A percentile compares a stretch with the other conserved stretches of the same genome.
phyloP scores from a whole-genome alignment of 2,329 filamentous ascomycete species.

The Macrophomina tecta region DNA sequence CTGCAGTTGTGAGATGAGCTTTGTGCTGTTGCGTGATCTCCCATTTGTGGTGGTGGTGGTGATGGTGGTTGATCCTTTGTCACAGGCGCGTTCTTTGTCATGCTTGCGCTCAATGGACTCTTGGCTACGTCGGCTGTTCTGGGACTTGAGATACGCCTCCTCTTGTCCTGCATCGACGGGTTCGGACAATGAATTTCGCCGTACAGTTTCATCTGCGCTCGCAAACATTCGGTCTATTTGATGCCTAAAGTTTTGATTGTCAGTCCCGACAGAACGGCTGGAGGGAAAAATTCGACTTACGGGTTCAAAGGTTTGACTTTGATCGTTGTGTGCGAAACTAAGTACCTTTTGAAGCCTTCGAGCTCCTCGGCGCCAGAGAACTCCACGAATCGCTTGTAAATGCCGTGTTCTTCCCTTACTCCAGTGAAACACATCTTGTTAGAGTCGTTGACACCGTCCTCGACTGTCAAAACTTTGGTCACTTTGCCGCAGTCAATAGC shows the following conservation, averaged over 20 bases:
- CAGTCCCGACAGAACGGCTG: background rate
- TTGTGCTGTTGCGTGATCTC: background rate
- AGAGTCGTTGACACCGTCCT: background rate
- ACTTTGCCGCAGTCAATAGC: background rate
- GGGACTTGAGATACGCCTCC: slow-evolving; percentile 9
- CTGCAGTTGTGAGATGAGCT: slow-evolving; percentile 8
- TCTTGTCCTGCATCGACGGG: slow-evolving; percentile 1
- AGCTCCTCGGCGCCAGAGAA: background rate
- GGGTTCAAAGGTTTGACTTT: too few species aligned
- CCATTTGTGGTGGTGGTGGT: background rate
- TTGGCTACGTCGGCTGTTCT: slow-evolving; percentile 11
- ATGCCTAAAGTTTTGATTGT: background rate
- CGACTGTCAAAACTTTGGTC: background rate
- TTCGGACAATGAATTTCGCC: background rate
- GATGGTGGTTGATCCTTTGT: background rate
- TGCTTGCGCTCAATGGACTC: background rate
- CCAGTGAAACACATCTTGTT: background rate
- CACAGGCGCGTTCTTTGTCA: slow-evolving; percentile 4
- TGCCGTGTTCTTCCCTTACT: background rate
- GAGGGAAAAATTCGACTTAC: too few species aligned
- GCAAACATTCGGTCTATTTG: slow-evolving; percentile 3
- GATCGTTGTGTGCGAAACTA: too few species aligned
- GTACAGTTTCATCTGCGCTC: background rate
- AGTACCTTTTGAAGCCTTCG: background rate
- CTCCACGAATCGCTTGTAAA: slow-evolving; percentile 4